Base-by-base conservation (phyloP, 441 rosid species). In the Omphalea diandra region DNA sequence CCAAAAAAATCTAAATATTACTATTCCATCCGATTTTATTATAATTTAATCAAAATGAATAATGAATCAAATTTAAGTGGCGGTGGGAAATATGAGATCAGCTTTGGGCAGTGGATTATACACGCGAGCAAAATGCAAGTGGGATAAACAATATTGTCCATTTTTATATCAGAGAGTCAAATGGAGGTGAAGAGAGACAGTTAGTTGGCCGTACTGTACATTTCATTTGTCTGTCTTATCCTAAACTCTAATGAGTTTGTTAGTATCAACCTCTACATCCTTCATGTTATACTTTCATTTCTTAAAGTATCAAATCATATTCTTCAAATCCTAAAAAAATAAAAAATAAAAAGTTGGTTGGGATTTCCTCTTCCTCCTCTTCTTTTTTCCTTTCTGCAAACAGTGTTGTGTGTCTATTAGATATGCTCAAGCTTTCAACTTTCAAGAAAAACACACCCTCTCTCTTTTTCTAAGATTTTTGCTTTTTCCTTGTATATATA, bases 151-250 rank as follows among this genome's bases (percentile, higher is more conserved):
- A n/a, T 47, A 2, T 4, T 47, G 0, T n/a, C 11, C 26, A 26
- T 54, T 10, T 26, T 27, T n/a, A 40, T 1, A 49, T 1, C 41
- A 7, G 63, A 75, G 24, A 67, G 80, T 75, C 82, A 82, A 80
- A 53, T 2, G 3, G 44, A 47, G 38, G n/a, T 22, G 63, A 50
- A 60, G 69, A 60, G 35, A 46, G 83, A 80, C 67, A 32, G 83
- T 78, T 83, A 60, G 84, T 72, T 81, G 83, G 83, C 71, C 20
- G 69, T 52, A 41, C 74, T 46, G 7, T 11, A 26, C 31, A 4
- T 35, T 17, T 44, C 4, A n/a, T 2, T 32, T 24, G 14, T 26
- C 50, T 40, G 24, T 40, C 46, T 17, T 40, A n/a, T n/a, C n/a
- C n/a, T n/a, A n/a, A n/a, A n/a, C n/a, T n/a, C n/a, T n/a, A n/a